A percentile compares a stretch with the other conserved stretches of the same genome.
These are phyloP conservation scores for Candida lessepsii DNA, from an alignment of 805 yeast species.

Conservation along the genomic window DNA sequence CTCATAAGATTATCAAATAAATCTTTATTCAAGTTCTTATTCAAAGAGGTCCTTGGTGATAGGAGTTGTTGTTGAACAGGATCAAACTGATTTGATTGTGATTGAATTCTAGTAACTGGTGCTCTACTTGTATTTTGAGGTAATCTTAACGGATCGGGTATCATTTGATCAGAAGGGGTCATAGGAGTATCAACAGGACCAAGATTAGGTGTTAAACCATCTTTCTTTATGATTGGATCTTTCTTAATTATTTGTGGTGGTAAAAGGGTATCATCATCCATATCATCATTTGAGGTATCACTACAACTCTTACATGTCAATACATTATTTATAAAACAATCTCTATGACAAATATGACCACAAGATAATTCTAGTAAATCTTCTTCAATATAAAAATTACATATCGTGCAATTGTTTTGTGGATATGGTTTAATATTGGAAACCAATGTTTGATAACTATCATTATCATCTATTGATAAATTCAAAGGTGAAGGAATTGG, in stretches of 20 bases:
- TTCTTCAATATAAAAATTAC: conserved; percentile 16
- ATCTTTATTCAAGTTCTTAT: conserved; percentile 15
- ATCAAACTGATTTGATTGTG: background rate
- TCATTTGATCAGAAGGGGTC: conserved; percentile 19
- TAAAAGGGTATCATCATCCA: background rate
- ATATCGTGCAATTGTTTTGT: conserved; percentile 13
- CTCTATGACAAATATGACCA: conserved; percentile 25
- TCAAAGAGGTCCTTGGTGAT: conserved; percentile 18
- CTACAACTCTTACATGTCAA: conserved; percentile 16
- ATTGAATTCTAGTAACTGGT: background rate
- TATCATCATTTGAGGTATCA: background rate
- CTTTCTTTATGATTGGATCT: background rate
- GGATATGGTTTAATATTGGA: conserved; percentile 1
- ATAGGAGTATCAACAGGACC: conserved; percentile 16
- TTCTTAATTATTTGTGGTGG: too few relatives aligned
- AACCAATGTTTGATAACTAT: background rate
- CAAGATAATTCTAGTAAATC: conserved; percentile 22
- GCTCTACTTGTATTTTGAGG: background rate
- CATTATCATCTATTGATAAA: conserved; percentile 9
- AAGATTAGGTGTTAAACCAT: conserved; percentile 11
- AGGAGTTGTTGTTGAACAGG: conserved; percentile 12
- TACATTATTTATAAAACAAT: conserved; percentile 20
- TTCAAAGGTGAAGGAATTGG: conserved; percentile 16
- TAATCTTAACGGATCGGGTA: conserved; percentile 16
- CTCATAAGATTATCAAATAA: conserved; percentile 17